Percentiles rank a stretch among this genome's conserved stretches.
Conservation (phyloP, 176 grass and related monocot genomes). For the Oryza longistaminata region DNA sequence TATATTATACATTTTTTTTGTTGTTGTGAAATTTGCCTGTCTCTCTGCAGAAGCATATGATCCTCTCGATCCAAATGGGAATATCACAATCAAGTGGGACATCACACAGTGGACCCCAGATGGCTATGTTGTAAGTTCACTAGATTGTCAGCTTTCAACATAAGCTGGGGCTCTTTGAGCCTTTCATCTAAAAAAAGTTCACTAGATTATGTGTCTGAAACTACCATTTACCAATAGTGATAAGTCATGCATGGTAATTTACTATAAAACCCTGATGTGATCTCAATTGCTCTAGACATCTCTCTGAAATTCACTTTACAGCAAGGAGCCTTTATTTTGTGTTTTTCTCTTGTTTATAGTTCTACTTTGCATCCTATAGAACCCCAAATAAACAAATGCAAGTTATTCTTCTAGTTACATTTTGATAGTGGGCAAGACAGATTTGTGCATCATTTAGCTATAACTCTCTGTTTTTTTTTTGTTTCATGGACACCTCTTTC, state of each 20-base stretch:
- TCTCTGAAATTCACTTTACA: background rate
- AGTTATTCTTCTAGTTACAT: background rate
- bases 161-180: too few relatives aligned
- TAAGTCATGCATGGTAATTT: background rate
- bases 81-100: slow-evolving; percentile 89
- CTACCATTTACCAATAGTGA: background rate
- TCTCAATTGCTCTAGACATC: background rate
- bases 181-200: too few relatives aligned
- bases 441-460: slow-evolving; percentile 2
- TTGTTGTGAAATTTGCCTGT: slow-evolving; percentile 19
- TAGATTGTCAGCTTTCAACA: background rate
- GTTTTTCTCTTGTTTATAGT: background rate
- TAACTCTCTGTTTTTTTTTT: background rate
- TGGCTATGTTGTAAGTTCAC: slow-evolving; percentile 76
- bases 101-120: slow-evolving; percentile 78
- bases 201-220: background rate
- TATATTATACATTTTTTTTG: background rate
- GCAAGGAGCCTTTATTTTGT: background rate
- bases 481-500: background rate
- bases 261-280: background rate
- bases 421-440: background rate
- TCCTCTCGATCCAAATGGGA: slow-evolving; percentile 73
- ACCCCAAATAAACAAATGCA: background rate
- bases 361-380: background rate
- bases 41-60: slow-evolving; percentile 68